These are phyloP conservation scores for Clonostachys rhizophaga DNA, from an alignment of 2,329 filamentous ascomycete genomes.

Conservation along the genomic window DNA sequence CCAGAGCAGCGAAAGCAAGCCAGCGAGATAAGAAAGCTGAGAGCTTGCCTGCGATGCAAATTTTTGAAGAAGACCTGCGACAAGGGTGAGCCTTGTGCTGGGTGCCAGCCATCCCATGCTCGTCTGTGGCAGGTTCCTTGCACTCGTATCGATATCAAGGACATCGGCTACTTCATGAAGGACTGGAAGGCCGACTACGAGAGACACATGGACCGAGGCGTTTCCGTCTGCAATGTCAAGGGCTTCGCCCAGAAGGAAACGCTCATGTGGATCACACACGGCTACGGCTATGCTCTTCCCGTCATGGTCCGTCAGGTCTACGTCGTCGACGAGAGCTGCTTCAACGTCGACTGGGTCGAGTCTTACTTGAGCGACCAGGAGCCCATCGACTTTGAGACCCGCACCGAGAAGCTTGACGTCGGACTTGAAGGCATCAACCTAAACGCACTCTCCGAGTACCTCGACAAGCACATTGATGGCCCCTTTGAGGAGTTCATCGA, in stretches of 20 bases:
- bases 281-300: constrained; percentile 88
- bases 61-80: constrained; percentile 99
- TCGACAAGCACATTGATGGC: constrained; percentile 90
- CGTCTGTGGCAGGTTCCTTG: constrained; percentile 96
- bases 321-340: constrained; percentile 87
- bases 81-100: constrained; percentile 92
- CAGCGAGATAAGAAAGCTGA: constrained; percentile 91
- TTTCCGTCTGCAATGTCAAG: constrained; percentile 94
- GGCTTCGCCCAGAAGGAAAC: constrained; percentile 66
- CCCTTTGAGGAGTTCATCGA: constrained; percentile 93
- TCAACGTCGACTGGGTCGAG: constrained; percentile 92
- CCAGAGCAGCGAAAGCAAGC: constrained; percentile 95
- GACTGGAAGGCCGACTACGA: constrained; percentile 98
- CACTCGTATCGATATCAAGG: constrained; percentile 97
- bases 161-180: constrained; percentile 98
- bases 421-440: constrained; percentile 83
- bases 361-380: constrained; percentile 62
- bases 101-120: constrained; percentile 92
- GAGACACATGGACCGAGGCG: constrained; percentile 78
- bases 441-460: constrained; percentile 80
- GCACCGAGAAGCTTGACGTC: constrained; percentile 84
- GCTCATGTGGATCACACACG: constrained; percentile 89
- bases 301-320: constrained; percentile 93
- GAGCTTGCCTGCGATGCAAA: constrained; percentile 92
- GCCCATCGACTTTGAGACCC: constrained; percentile 77